Conservation (phyloP, 108 stramenopile species). For the Bacterosira constricta region DNA sequence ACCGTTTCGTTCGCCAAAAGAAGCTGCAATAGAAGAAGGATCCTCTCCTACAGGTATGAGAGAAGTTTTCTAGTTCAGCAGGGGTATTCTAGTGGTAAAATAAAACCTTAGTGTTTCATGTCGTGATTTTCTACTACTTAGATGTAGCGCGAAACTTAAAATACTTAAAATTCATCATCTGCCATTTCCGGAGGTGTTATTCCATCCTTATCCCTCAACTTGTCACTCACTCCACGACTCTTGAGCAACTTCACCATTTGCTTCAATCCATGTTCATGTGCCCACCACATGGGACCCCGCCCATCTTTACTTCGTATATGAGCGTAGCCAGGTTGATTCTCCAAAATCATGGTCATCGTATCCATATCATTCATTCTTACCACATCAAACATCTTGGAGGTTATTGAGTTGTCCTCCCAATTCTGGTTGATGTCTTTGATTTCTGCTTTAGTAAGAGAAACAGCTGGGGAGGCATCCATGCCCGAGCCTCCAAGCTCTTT, state of each 20-base stretch:
- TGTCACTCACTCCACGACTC: constrained; percentile 67
- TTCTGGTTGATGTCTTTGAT: constrained; percentile 70
- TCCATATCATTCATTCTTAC: constrained; percentile 49
- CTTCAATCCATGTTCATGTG: constrained; percentile 73
- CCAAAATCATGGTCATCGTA: constrained; percentile 48
- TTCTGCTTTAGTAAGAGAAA: constrained; percentile 39
- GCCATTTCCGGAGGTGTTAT: constrained; percentile 63
- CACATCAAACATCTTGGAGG: constrained; percentile 73
- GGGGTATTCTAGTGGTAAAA: background rate
- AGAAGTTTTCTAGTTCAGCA: no score
- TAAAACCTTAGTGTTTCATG: background rate
- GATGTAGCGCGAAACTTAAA: background rate
- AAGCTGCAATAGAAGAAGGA: no score
- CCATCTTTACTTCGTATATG: constrained; percentile 67
- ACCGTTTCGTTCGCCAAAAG: no score
- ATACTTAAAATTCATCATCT: constrained; percentile 24
- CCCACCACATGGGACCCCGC: constrained; percentile 86
- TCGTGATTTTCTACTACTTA: background rate
- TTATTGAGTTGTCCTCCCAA: constrained; percentile 74
- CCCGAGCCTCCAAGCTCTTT: constrained; percentile 19
- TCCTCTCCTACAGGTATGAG: no score
- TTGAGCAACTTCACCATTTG: constrained; percentile 70
- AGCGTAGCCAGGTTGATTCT: constrained; percentile 54
- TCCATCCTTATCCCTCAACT: constrained; percentile 70
- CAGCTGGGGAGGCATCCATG: background rate